A percentile compares a stretch with the other conserved stretches of the same genome.
Conservation (phyloP, 1,284 basidiomycete species). For the Fomitopsis pinicola region DNA sequence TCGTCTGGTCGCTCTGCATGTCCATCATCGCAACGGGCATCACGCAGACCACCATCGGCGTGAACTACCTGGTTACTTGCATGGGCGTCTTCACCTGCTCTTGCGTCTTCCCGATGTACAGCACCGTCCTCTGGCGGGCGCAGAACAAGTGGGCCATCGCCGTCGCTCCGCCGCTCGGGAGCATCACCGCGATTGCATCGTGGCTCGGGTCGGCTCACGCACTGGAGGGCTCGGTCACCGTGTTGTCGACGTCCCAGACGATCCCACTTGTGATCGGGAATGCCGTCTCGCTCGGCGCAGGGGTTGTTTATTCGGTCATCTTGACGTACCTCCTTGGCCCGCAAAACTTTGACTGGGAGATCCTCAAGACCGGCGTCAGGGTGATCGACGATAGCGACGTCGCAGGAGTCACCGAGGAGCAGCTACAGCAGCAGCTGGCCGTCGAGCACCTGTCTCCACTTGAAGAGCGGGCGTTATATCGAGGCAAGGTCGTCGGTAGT, state of each 20-base stretch:
- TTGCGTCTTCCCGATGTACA: slow-evolving; percentile 30
- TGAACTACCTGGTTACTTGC: slow-evolving; percentile 8
- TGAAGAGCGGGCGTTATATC: not conserved
- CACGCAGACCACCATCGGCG: slow-evolving; percentile 27
- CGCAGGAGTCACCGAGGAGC: not conserved
- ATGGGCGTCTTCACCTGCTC: slow-evolving; percentile 14
- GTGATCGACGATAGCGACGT: not conserved
- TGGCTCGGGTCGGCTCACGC: slow-evolving; percentile 12
- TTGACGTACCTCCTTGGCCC: not conserved
- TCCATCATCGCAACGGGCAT: slow-evolving; percentile 15
- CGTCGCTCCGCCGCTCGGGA: slow-evolving; percentile 10
- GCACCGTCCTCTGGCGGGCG: slow-evolving; percentile 18
- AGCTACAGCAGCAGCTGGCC: slow-evolving; percentile 1
- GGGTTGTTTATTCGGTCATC: not conserved
- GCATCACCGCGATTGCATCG: slow-evolving; percentile 11
- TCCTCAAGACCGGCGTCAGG: not conserved
- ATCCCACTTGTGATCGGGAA: not conserved
- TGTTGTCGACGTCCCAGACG: not conserved
- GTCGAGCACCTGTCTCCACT: not conserved
- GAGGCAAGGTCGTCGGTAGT: not conserved
- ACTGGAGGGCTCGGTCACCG: not conserved
- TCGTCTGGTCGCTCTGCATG: slow-evolving; percentile 15
- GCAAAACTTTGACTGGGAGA: slow-evolving; percentile 2
- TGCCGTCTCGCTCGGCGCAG: not conserved
- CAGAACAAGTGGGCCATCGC: slow-evolving; percentile 10